Percentiles rank a stretch among this genome's conserved stretches.
Conservation (phyloP, 768 basidiomycete species). For the Boletus huronensis region DNA sequence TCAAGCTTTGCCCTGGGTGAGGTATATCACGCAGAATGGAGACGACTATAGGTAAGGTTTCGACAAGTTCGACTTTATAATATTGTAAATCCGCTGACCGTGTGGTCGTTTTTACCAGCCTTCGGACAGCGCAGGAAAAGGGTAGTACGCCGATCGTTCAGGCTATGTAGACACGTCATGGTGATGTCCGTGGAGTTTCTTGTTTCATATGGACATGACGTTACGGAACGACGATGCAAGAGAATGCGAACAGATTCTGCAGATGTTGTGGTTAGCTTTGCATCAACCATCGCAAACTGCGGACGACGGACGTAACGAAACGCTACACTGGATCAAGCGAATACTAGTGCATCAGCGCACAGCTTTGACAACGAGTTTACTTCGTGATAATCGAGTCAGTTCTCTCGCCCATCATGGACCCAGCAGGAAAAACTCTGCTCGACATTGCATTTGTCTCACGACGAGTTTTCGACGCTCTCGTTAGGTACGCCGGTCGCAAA, state of each 20-base stretch:
- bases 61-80: neutral
- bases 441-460: slow-evolving; percentile 3
- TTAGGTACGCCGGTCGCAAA: neutral
- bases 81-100: neutral
- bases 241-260: neutral
- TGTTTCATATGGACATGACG: neutral
- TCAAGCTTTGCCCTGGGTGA: slow-evolving; percentile 93
- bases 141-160: slow-evolving; percentile 60
- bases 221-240: neutral
- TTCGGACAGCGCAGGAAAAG: slow-evolving; percentile 74
- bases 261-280: neutral
- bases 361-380: too few species aligned
- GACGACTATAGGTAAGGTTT: slow-evolving; percentile 80
- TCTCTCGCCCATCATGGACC: neutral
- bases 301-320: too few species aligned
- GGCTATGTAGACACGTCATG: slow-evolving; percentile 5
- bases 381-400: neutral
- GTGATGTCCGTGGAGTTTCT: neutral
- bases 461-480: neutral
- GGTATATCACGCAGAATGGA: slow-evolving; percentile 90
- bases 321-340: too few species aligned
- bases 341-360: too few species aligned
- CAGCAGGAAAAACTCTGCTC: neutral
- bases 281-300: neutral
- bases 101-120: slow-evolving; percentile 25